Conservation (phyloP, 257 asterid genomes). For the Nicotiana obtusifolia region DNA sequence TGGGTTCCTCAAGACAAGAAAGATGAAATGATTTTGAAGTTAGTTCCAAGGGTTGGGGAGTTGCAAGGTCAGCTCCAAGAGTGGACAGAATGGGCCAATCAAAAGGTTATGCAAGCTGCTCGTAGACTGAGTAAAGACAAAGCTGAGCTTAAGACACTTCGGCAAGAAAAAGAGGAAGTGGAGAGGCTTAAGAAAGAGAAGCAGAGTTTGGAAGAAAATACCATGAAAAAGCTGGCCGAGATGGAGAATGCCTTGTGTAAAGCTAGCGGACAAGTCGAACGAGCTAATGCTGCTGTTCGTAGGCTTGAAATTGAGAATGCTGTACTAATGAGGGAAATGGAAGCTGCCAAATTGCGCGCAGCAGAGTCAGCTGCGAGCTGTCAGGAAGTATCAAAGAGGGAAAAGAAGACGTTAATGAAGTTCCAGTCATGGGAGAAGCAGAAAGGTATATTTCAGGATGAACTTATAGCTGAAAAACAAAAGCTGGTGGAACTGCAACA, state of each 20-base stretch:
- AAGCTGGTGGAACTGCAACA: conserved; percentile 44
- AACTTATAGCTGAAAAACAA: conserved; percentile 56
- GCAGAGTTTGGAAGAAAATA: conserved; percentile 61
- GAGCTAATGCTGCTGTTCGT: conserved; percentile 68
- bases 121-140: conserved; percentile 84
- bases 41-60: conserved; percentile 66
- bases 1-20: conserved; percentile 63
- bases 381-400: conserved; percentile 68
- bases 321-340: conserved; percentile 72
- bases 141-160: conserved; percentile 77
- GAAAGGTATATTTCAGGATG: conserved; percentile 63
- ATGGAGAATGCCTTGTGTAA: conserved; percentile 80
- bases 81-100: conserved; percentile 99
- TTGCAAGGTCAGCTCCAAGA: conserved; percentile 82
- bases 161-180: conserved; percentile 89
- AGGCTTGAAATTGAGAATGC: conserved; percentile 71
- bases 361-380: conserved; percentile 72
- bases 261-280: conserved; percentile 79
- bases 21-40: conserved; percentile 76
- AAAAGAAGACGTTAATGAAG: conserved; percentile 60
- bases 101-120: conserved; percentile 97
- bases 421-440: conserved; percentile 92
- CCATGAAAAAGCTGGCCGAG: conserved; percentile 73
- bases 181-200: conserved; percentile 88
- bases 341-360: conserved; percentile 64